Evolutionary conservation across 129 eudicot genomes (phyloP).

Genomic region (Chrysanthemum seticuspe): DNA sequence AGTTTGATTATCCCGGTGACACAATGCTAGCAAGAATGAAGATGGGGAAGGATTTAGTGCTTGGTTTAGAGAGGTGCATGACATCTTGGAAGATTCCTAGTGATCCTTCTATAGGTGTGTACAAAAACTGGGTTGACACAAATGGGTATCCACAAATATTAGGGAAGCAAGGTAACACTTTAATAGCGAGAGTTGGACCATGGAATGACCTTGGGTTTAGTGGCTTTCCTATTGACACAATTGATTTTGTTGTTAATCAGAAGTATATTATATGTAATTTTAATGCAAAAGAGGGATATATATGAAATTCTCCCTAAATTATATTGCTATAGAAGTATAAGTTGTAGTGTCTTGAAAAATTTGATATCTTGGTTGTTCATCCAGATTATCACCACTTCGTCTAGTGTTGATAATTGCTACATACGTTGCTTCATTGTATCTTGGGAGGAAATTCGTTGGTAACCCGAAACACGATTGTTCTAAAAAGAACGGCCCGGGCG

Average conservation of each 20-base stretch:
- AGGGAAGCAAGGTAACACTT: neutral
- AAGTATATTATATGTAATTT: too few species aligned
- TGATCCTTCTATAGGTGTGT: constrained; percentile 33
- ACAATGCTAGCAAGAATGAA: constrained; percentile 27
- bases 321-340: too few species aligned
- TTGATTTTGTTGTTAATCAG: constrained; percentile 9
- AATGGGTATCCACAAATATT: constrained; percentile 32
- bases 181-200: constrained; percentile 20
- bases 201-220: constrained; percentile 25
- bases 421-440: too few species aligned
- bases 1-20: constrained; percentile 30
- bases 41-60: constrained; percentile 31
- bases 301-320: too few species aligned
- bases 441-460: too few species aligned
- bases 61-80: constrained; percentile 21
- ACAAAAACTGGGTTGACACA: constrained; percentile 3
- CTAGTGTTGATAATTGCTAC: too few species aligned
- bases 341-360: too few species aligned
- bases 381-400: too few species aligned
- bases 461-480: too few species aligned
- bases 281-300: too few species aligned
- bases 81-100: constrained; percentile 25
- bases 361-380: too few species aligned
- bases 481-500: too few species aligned
- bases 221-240: neutral